Evolutionary conservation across 768 basidiomycete genomes (phyloP).

Genomic region (Termitomyces sp.): DNA sequence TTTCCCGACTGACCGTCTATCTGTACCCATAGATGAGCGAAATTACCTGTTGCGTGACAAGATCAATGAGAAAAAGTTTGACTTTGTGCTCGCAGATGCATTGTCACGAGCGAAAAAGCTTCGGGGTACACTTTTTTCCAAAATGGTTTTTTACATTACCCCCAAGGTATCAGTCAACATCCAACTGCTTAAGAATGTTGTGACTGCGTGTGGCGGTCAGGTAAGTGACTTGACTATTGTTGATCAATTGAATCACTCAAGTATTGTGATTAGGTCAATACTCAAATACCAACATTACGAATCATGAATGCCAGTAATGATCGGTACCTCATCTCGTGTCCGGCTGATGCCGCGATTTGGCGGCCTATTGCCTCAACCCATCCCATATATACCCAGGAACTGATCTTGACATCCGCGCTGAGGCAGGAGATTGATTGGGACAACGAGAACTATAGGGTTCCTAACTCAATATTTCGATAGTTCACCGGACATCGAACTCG

Average conservation of each 20-base stretch:
- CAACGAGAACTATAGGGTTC: constrained; percentile 33
- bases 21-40: constrained; percentile 49
- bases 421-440: constrained; percentile 70
- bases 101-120: constrained; percentile 53
- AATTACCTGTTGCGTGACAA: constrained; percentile 60
- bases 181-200: constrained; percentile 65
- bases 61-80: constrained; percentile 61
- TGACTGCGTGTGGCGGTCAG: constrained; percentile 69
- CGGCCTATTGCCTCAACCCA: constrained; percentile 43
- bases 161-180: constrained; percentile 55
- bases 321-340: constrained; percentile 64
- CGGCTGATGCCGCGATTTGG: constrained; percentile 66
- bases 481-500: neutral
- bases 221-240: constrained; percentile 32
- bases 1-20: neutral
- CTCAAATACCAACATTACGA: constrained; percentile 50
- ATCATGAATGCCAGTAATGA: constrained; percentile 47
- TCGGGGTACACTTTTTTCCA: constrained; percentile 55
- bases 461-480: neutral
- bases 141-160: constrained; percentile 74
- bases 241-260: constrained; percentile 1
- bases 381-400: constrained; percentile 66
- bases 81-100: constrained; percentile 60
- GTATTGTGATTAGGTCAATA: constrained; percentile 31
- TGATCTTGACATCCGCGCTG: constrained; percentile 61